Evolutionary conservation across 257 asterid species (phyloP).

Genomic region (Plantago ovata): DNA sequence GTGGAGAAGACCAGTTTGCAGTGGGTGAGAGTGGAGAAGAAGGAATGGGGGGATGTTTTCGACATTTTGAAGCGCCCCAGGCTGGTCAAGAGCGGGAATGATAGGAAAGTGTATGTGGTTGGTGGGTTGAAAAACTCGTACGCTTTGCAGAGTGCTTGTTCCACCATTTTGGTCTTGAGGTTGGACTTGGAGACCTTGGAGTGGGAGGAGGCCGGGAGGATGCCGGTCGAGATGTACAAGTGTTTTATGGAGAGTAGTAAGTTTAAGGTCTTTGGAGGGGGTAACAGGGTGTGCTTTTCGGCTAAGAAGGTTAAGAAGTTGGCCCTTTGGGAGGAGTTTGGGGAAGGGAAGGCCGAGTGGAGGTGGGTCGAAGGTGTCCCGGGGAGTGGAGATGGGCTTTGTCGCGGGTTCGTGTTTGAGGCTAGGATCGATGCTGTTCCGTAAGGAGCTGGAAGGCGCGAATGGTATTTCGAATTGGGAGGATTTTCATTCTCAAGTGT

Average conservation of each 20-base stretch:
- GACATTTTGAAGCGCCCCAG: constrained; percentile 80
- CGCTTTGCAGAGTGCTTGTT: constrained; percentile 69
- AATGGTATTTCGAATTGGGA: no score
- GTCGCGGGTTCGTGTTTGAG: constrained; percentile 76
- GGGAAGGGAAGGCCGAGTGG: constrained; percentile 62
- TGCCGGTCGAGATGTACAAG: constrained; percentile 84
- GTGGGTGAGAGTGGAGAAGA: constrained; percentile 76
- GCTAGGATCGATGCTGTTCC: constrained; percentile 65
- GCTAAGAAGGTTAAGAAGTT: constrained; percentile 83
- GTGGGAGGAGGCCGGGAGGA: constrained; percentile 95
- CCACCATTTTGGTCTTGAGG: constrained; percentile 79
- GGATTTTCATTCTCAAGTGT: no score
- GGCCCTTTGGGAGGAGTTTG: constrained; percentile 82
- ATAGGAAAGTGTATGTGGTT: constrained; percentile 66
- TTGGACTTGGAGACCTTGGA: constrained; percentile 80
- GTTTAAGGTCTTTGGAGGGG: constrained; percentile 97
- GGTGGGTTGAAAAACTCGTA: constrained; percentile 79
- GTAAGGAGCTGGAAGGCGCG: background rate
- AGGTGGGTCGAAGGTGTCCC: constrained; percentile 80
- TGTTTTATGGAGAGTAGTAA: constrained; percentile 78
- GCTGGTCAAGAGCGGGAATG: constrained; percentile 57
- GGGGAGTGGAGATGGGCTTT: constrained; percentile 85
- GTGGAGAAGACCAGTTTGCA: constrained; percentile 52
- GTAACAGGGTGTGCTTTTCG: constrained; percentile 76
- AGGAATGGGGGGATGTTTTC: constrained; percentile 90